Conservation (phyloP, 495 filamentous ascomycete species). For the Podospora pseudoanserina region DNA sequence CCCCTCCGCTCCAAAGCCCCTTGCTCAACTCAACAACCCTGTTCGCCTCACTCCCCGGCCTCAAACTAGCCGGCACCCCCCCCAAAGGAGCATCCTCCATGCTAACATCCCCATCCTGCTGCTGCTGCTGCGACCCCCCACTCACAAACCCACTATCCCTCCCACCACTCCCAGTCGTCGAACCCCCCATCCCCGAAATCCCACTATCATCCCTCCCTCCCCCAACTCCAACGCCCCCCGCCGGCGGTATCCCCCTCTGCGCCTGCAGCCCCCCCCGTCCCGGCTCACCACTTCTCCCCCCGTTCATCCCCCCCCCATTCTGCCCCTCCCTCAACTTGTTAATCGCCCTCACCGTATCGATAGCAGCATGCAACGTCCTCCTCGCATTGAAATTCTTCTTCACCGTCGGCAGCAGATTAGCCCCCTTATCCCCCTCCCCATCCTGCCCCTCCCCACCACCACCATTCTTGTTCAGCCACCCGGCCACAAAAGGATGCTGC, state of each 20-base stretch:
- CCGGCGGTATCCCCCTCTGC: slow-evolving; percentile 10
- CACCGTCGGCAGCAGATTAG: slow-evolving; percentile 84
- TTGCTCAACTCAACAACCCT: slow-evolving; percentile 34
- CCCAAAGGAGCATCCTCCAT: slow-evolving; percentile 10
- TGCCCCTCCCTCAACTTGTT: slow-evolving; percentile 91
- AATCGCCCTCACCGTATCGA: slow-evolving; percentile 97
- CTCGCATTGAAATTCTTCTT: slow-evolving; percentile 99
- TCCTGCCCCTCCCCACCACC: slow-evolving; percentile 46
- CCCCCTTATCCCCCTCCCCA: slow-evolving; percentile 71
- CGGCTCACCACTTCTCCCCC: slow-evolving; percentile 38
- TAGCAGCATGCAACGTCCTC: slow-evolving; percentile 89
- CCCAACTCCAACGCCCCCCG: not conserved
- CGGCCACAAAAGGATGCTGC: slow-evolving; percentile 80
- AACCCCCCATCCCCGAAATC: slow-evolving; percentile 24
- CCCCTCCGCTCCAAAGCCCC: slow-evolving; percentile 31
- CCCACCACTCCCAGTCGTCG: slow-evolving; percentile 12
- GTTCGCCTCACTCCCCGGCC: slow-evolving; percentile 33
- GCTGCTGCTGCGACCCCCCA: slow-evolving; percentile 31
- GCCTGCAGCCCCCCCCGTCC: slow-evolving; percentile 9
- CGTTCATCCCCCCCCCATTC: slow-evolving; percentile 59
- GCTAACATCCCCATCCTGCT: slow-evolving; percentile 30
- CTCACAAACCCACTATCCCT: slow-evolving; percentile 36
- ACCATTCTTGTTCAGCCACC: slow-evolving; percentile 35
- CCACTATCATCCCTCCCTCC: slow-evolving; percentile 32
- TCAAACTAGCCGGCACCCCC: slow-evolving; percentile 28